Evolutionary conservation across 257 asterid genomes (phyloP).

Genomic region (Catharanthus roseus): DNA sequence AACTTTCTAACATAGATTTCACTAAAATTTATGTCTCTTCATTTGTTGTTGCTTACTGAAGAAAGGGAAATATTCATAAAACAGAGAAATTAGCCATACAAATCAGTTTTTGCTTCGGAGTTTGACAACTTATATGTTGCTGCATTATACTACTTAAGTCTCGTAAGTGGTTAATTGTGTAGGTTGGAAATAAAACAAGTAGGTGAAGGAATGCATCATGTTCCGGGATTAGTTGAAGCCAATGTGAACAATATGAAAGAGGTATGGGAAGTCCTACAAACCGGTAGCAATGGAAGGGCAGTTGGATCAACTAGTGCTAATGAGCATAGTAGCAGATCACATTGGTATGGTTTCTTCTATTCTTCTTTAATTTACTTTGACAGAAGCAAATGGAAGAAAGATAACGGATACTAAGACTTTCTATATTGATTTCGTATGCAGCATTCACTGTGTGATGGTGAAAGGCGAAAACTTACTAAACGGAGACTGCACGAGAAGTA

Average conservation of each 20-base stretch:
- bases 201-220: conserved; percentile 87
- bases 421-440: conserved; percentile 21
- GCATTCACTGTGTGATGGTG: conserved; percentile 96
- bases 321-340: conserved; percentile 97
- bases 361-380: not conserved
- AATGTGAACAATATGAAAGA: conserved; percentile 63
- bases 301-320: conserved; percentile 85
- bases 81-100: not conserved
- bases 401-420: conserved; percentile 14
- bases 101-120: not conserved
- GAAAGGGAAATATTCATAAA: not conserved
- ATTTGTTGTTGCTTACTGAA: not conserved
- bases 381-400: not conserved
- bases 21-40: not conserved
- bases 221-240: conserved; percentile 89
- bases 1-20: not conserved
- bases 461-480: conserved; percentile 76
- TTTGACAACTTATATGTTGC: not conserved
- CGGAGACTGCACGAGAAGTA: conserved; percentile 91
- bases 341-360: conserved; percentile 49
- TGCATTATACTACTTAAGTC: not conserved
- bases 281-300: conserved; percentile 83
- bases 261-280: conserved; percentile 86
- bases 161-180: conserved; percentile 8
- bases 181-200: conserved; percentile 95